Evolutionary conservation across 306 rosid genomes (phyloP).

Genomic region (Begonia peltatifolia): DNA sequence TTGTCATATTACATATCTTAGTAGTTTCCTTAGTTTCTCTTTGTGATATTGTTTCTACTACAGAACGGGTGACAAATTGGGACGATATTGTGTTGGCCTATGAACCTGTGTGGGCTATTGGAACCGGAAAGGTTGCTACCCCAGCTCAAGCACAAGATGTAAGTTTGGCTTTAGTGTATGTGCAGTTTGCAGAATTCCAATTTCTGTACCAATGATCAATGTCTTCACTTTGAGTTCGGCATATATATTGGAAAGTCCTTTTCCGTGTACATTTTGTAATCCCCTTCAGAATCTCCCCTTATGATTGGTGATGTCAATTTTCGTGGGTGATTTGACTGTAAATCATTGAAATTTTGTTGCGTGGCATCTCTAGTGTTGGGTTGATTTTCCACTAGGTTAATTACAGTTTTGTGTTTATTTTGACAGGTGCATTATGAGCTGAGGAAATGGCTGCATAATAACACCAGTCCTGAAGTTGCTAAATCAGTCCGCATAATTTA

Average conservation of each 20-base stretch:
- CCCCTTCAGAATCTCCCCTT: no score
- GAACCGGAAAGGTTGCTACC: constrained; percentile 42
- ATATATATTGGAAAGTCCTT: no score
- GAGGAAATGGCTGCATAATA: constrained; percentile 61
- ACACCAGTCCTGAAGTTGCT: constrained; percentile 52
- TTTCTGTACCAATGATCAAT: not conserved
- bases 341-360: not conserved
- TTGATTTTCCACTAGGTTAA: not conserved
- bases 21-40: not conserved
- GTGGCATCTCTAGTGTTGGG: not conserved
- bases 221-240: no score
- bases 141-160: constrained; percentile 89
- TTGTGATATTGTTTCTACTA: not conserved
- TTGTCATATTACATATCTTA: no score
- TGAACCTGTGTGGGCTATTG: constrained; percentile 37
- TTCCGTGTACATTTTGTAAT: no score
- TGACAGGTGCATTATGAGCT: constrained; percentile 59
- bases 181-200: not conserved
- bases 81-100: constrained; percentile 27
- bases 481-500: constrained; percentile 57
- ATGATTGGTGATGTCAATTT: no score
- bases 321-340: no score
- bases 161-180: constrained; percentile 7
- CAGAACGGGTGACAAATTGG: constrained; percentile 27
- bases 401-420: constrained; percentile 1